These are phyloP conservation scores for Cordyceps farinosa DNA, from an alignment of 2,329 filamentous ascomycete species.

Conservation along the genomic window DNA sequence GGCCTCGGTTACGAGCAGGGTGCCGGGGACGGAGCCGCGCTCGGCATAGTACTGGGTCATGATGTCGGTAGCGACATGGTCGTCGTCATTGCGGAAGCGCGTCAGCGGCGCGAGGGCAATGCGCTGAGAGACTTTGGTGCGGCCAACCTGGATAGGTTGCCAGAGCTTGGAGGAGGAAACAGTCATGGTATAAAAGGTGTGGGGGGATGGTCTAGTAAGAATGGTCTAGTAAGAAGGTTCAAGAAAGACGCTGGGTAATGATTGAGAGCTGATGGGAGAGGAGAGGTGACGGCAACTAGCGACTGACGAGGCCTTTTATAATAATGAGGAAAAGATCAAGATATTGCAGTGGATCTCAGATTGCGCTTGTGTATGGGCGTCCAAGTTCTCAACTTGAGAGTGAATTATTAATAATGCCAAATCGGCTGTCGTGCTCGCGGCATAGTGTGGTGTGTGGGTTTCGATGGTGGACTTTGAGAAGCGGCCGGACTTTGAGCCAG, in stretches of 20 bases:
- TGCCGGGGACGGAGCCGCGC: slow-evolving; percentile 40
- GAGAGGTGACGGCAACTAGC: background rate
- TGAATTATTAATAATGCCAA: background rate
- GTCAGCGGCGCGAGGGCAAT: slow-evolving; percentile 56
- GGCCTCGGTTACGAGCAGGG: slow-evolving; percentile 44
- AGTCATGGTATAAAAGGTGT: slow-evolving; percentile 19
- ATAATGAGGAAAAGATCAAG: background rate
- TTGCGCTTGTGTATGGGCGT: background rate
- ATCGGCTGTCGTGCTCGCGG: background rate
- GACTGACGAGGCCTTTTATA: background rate
- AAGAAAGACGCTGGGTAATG: background rate
- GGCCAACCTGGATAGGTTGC: slow-evolving; percentile 40
- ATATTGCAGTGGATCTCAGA: background rate
- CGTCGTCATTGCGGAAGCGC: slow-evolving; percentile 45
- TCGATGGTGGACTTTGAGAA: background rate
- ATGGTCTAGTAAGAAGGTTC: background rate
- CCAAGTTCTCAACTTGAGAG: background rate
- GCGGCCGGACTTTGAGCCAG: slow-evolving; percentile 3
- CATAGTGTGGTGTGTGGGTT: background rate
- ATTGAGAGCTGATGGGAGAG: background rate
- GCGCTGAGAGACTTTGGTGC: slow-evolving; percentile 36
- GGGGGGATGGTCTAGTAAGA: background rate
- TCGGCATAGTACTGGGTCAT: slow-evolving; percentile 44
- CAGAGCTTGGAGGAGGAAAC: slow-evolving; percentile 8
- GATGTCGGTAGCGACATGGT: slow-evolving; percentile 26